Evolutionary conservation across 306 rosid genomes (phyloP).

Genomic region (Hippophae gyantsensis): DNA sequence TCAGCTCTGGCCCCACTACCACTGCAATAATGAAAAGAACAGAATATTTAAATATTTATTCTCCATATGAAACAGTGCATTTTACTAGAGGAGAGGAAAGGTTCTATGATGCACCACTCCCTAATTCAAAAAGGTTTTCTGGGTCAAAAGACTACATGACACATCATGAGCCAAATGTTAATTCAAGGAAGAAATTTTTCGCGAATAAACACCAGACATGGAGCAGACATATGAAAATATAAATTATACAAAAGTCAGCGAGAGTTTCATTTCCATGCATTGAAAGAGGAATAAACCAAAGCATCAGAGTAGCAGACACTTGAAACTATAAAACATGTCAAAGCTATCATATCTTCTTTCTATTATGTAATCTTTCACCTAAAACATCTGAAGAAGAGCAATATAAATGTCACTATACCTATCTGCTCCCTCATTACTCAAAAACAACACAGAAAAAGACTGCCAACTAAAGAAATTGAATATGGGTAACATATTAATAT

Average conservation of each 20-base stretch:
- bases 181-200: too few species aligned
- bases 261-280: background rate
- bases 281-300: too few species aligned
- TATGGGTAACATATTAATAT: too few species aligned
- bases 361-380: background rate
- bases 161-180: too few species aligned
- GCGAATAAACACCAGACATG: too few species aligned
- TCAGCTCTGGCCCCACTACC: constrained; percentile 65
- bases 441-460: background rate
- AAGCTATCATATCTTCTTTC: background rate
- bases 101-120: too few species aligned
- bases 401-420: background rate
- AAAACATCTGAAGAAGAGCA: background rate
- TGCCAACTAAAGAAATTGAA: background rate
- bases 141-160: too few species aligned
- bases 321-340: background rate
- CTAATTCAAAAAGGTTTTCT: too few species aligned
- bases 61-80: too few species aligned
- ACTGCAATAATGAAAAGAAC: constrained; percentile 23
- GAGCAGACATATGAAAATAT: too few species aligned
- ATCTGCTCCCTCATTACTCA: background rate
- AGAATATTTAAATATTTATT: background rate
- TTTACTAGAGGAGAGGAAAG: too few species aligned
- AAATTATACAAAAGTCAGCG: background rate
- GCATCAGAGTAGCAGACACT: background rate